Evolutionary conservation across 1,284 basidiomycete genomes (phyloP).

Genomic region (Porogramme epimiltina): DNA sequence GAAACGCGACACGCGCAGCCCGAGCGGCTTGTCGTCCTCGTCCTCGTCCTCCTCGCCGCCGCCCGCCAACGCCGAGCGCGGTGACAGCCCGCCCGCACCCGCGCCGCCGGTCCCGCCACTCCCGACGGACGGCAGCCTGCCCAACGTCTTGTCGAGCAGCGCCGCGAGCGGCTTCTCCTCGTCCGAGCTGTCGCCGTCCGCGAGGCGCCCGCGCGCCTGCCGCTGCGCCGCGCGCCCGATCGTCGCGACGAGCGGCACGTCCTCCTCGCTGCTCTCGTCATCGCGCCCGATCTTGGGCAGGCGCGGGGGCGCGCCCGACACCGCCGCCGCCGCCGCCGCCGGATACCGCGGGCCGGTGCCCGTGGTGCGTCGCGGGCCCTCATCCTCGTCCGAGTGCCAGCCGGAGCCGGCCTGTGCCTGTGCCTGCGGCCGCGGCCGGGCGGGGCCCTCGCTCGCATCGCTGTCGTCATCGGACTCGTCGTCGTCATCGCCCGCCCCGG

Average conservation of each 20-base stretch:
- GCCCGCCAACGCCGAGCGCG: slow-evolving; percentile 9
- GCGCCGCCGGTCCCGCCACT: slow-evolving; percentile 32
- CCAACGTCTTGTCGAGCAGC: slow-evolving; percentile 55
- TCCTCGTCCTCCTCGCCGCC: slow-evolving; percentile 39
- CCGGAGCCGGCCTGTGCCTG: slow-evolving; percentile 28
- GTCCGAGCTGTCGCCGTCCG: slow-evolving; percentile 55
- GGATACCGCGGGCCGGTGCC: slow-evolving; percentile 50
- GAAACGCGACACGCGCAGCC: slow-evolving; percentile 54
- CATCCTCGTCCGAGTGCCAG: slow-evolving; percentile 29
- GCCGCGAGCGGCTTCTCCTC: slow-evolving; percentile 74
- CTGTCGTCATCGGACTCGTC: slow-evolving; percentile 51
- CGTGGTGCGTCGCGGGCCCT: slow-evolving; percentile 50
- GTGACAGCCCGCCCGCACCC: slow-evolving; percentile 27
- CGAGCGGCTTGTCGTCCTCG: slow-evolving; percentile 72
- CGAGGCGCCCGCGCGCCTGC: slow-evolving; percentile 31
- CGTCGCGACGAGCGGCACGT: slow-evolving; percentile 70
- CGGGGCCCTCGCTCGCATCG: slow-evolving; percentile 48
- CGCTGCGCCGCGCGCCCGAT: slow-evolving; percentile 51
- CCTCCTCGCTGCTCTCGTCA: slow-evolving; percentile 69
- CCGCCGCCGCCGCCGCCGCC: too few species aligned
- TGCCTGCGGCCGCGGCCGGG: slow-evolving; percentile 25
- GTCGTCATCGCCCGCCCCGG: slow-evolving; percentile 41
- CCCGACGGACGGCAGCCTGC: slow-evolving; percentile 46
- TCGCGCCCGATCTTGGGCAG: slow-evolving; percentile 22
- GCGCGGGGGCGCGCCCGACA: slow-evolving; percentile 12